Percentiles rank a stretch among this genome's conserved stretches.
These are phyloP conservation scores for Aristolochia contorta DNA, from an alignment of 164 flowering plant genomes.

Conservation along the genomic window DNA sequence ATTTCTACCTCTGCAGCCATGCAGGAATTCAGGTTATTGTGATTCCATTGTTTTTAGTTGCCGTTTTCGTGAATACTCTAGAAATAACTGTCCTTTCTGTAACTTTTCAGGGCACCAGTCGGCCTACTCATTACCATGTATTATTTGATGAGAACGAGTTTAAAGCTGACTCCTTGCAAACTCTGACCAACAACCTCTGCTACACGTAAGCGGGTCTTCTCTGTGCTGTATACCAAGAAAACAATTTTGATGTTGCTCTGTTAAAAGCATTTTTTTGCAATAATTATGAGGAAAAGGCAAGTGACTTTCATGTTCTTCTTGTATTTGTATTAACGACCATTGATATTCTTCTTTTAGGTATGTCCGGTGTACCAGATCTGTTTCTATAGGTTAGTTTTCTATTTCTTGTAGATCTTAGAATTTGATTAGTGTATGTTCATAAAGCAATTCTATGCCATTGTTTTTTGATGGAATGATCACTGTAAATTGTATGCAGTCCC, in stretches of 20 bases:
- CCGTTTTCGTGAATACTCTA: neutral
- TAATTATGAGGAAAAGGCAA: neutral
- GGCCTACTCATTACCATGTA: conserved; percentile 79
- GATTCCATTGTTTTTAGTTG: neutral
- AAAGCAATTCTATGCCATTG: too few relatives aligned
- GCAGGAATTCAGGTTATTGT: conserved; percentile 71
- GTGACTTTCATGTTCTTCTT: neutral
- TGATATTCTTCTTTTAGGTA: conserved; percentile 31
- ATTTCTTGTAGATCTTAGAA: neutral
- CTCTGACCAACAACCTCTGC: conserved; percentile 54
- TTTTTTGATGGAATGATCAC: too few relatives aligned
- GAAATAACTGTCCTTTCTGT: neutral
- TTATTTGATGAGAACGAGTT: conserved; percentile 67
- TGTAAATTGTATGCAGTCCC: conserved; percentile 48
- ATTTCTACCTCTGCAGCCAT: conserved; percentile 87
- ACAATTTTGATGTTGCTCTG: neutral
- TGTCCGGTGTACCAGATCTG: conserved; percentile 83
- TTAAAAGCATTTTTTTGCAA: neutral
- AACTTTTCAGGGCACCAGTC: conserved; percentile 57
- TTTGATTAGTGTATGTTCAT: neutral
- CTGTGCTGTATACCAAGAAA: neutral
- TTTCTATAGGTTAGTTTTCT: conserved; percentile 59
- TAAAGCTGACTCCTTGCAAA: conserved; percentile 48
- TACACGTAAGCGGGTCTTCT: conserved; percentile 46
- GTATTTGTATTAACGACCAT: neutral